Evolutionary conservation across 2,329 filamentous ascomycete genomes (phyloP), one percentile per base, ranked within the genome.

Genomic region (Lasiodiplodia theobromae): DNA sequence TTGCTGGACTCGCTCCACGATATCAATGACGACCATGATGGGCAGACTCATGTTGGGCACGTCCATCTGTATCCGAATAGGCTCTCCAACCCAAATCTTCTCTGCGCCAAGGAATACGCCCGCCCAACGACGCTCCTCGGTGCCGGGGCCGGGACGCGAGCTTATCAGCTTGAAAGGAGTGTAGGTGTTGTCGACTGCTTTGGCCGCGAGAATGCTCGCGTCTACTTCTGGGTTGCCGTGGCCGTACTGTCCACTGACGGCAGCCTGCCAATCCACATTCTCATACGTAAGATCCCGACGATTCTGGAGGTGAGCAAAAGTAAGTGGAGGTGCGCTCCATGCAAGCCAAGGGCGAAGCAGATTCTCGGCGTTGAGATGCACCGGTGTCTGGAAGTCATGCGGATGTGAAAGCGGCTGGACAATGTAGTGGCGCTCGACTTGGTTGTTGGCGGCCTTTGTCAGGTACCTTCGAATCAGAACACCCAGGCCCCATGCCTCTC

Each of bases 31-130:
- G 37, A 85, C 81, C 71, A 88, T 78, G 44, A 88, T 79, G 31
- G 66, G 54, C 8, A 60, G 4, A 18, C 86, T 82, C 37, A 81
- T 81, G 21, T 82, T 38, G 3, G 40, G 28, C 14, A 62, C 28
- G 77, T 76, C 79, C 16, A 80, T 76, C 7, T 80, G 78, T 5
- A 88, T 76, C n/a, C 87, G 84, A 16, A 88, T 80, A 1, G 86
- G 82, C 57, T 89, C 87, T n/a, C 86, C 86, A 23, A 83, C 76
- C 85, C 86, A 89, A 25, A 88, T 81, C 75, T 88, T 88, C 73
- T 89, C 87, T 1, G 84, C 86, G 6, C 87, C 87, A 0, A 88
- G 75, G 73, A 82, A 89, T 62, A 88, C 79, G 38, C 85, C 85
- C 68, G 85, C 84, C 75, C 84, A 88, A 66, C 83, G 79, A 3